Evolutionary conservation across 306 rosid species (phyloP), one percentile per base, ranked within the genome.

Genomic region (Gastrolobium bilobum): DNA sequence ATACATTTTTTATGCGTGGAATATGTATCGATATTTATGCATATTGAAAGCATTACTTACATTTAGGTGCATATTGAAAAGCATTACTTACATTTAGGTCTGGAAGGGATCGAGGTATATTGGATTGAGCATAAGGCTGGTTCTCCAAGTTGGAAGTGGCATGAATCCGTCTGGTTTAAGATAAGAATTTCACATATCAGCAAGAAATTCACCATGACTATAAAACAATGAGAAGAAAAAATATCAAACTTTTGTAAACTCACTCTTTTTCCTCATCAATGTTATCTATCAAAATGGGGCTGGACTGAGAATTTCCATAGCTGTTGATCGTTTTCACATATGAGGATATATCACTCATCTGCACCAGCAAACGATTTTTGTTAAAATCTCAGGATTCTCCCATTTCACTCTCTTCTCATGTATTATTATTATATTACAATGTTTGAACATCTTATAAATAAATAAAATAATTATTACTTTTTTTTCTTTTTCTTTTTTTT

Each of bases 301-400:
- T 13, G 35, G 20, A 61, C 29, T 84, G 91, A 69, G 92, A 89
- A 85, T 91, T 93, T 46, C 88, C 94, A 79, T 87, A 91, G 75
- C 84, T 82, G 47, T 91, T 56, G 81, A 78, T 88, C 84, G 91
- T 71, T 89, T 89, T 85, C 52, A 92, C 97, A 85, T 87, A 68
- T 73, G 89, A 91, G 14, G 90, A 78, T 47, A 84, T 64, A 46
- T 20, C 26, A 20, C 91, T 92, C 92, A 90, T 86, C 98, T 94
- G 88, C 46, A 83, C 2, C 3, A 71, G 14, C 73, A 72, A 68
- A 51, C 30, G 6, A 65, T 40, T 78, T 71, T 50, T 78, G 76
- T 71, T 84, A 86, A 79, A 70, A 53, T 53, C 65, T 57, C 34
- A 26, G 42, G 51, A 46, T n/a, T 71, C 56, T 34, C 26, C 6